Conservation (phyloP, 345 rosid genomes). For the Eutrema yunnanense region DNA sequence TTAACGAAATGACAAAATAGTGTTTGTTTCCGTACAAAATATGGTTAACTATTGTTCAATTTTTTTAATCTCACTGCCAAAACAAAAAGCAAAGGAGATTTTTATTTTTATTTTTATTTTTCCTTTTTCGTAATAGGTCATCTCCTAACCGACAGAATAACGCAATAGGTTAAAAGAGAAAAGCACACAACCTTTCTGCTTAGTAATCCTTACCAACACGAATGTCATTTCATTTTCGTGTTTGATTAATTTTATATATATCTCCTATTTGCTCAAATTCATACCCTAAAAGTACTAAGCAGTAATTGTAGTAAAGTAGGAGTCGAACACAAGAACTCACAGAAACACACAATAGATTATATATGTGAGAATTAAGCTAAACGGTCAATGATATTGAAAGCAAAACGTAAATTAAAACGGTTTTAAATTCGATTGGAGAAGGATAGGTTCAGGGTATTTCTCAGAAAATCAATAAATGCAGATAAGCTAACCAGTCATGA, state of each 20-base stretch:
- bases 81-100: neutral
- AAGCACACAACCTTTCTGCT: conserved; percentile 15
- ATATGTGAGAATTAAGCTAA: too few species aligned
- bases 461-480: too few species aligned
- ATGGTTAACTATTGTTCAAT: neutral
- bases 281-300: too few species aligned
- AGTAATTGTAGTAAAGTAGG: too few species aligned
- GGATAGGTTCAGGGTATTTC: too few species aligned
- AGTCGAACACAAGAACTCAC: too few species aligned
- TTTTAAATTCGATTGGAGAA: too few species aligned
- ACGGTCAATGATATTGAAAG: too few species aligned
- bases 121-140: neutral
- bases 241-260: neutral
- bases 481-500: too few species aligned
- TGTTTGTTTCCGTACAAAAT: neutral
- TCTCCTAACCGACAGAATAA: neutral
- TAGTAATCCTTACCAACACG: conserved; percentile 25
- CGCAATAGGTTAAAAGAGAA: neutral
- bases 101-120: too few species aligned
- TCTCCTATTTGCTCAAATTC: neutral
- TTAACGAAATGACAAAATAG: neutral
- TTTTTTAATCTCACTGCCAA: neutral
- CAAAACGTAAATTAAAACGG: too few species aligned
- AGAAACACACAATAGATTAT: too few species aligned
- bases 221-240: neutral